A percentile compares a stretch with the other conserved stretches of the same genome.
Conservation (phyloP, 805 yeast species). For the Candida hispaniensis region DNA sequence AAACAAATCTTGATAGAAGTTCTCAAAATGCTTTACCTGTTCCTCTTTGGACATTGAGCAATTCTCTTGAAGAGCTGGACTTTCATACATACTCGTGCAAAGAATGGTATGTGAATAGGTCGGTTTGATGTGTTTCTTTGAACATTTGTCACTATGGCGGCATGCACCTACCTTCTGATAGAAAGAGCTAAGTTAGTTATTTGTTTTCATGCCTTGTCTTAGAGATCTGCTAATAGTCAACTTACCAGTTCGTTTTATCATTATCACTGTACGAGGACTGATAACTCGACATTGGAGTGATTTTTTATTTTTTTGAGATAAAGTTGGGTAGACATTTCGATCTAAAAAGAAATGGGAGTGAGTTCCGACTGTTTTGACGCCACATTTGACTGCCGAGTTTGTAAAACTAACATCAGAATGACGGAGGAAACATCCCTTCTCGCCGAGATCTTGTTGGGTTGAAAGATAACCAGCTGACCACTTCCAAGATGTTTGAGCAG, state of each 20-base stretch:
- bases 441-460: slow-evolving; percentile 39
- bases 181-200: slow-evolving; percentile 32
- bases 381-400: too few species aligned
- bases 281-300: too few species aligned
- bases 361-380: too few species aligned
- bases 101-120: slow-evolving; percentile 51
- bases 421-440: slow-evolving; percentile 62
- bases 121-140: slow-evolving; percentile 59
- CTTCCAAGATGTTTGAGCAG: slow-evolving; percentile 22
- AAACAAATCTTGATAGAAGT: slow-evolving; percentile 62
- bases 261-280: too few species aligned
- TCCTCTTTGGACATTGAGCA: slow-evolving; percentile 27
- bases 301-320: too few species aligned
- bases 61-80: slow-evolving; percentile 36
- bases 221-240: not conserved
- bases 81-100: slow-evolving; percentile 52
- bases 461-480: slow-evolving; percentile 20
- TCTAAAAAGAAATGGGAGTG: too few species aligned
- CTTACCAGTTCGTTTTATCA: slow-evolving; percentile 31
- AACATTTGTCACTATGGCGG: slow-evolving; percentile 82
- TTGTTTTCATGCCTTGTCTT: not conserved
- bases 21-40: slow-evolving; percentile 42
- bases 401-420: slow-evolving; percentile 31
- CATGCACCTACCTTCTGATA: slow-evolving; percentile 84
- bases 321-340: too few species aligned